Evolutionary conservation across 805 yeast species (phyloP).

Genomic region (Wickerhamiella hasegawae): DNA sequence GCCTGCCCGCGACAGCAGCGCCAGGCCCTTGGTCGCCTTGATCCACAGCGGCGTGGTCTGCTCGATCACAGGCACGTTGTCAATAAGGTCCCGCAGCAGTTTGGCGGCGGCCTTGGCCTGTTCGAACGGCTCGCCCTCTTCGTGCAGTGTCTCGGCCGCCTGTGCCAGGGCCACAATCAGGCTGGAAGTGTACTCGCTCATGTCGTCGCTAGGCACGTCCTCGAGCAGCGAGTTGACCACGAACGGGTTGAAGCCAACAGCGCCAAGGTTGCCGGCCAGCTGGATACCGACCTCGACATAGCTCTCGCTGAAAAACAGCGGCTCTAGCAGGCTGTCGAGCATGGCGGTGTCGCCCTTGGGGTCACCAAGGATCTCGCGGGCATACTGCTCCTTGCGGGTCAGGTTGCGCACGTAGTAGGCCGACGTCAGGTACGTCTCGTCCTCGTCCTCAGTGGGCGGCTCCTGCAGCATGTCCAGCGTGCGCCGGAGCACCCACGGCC

Average conservation of each 20-base stretch:
- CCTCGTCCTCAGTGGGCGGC: background rate
- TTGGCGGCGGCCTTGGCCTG: too few species aligned
- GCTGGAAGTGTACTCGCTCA: too few species aligned
- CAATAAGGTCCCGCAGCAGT: slow-evolving; percentile 1
- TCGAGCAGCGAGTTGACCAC: too few species aligned
- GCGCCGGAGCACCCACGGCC: slow-evolving; percentile 1
- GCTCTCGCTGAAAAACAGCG: too few species aligned
- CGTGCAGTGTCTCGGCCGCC: too few species aligned
- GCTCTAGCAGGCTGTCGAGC: background rate
- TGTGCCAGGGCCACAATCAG: too few species aligned
- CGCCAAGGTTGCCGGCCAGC: slow-evolving; percentile 4
- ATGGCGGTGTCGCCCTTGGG: background rate
- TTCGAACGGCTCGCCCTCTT: too few species aligned
- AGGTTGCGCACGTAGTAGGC: slow-evolving; percentile 5
- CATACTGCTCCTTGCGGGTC: slow-evolving; percentile 2
- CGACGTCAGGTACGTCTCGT: background rate
- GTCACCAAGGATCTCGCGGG: background rate
- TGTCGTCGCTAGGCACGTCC: too few species aligned
- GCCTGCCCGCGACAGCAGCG: slow-evolving; percentile 1
- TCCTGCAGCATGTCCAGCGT: background rate
- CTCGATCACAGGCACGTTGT: slow-evolving; percentile 1
- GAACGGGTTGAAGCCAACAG: too few species aligned
- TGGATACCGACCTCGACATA: slow-evolving; percentile 3
- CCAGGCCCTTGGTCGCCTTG: slow-evolving; percentile 5
- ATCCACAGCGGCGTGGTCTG: slow-evolving; percentile 3